A percentile compares a stretch with the other conserved stretches of the same genome.
These are phyloP conservation scores for Acacia confusa DNA, from an alignment of 306 rosid species.

Conservation along the genomic window DNA sequence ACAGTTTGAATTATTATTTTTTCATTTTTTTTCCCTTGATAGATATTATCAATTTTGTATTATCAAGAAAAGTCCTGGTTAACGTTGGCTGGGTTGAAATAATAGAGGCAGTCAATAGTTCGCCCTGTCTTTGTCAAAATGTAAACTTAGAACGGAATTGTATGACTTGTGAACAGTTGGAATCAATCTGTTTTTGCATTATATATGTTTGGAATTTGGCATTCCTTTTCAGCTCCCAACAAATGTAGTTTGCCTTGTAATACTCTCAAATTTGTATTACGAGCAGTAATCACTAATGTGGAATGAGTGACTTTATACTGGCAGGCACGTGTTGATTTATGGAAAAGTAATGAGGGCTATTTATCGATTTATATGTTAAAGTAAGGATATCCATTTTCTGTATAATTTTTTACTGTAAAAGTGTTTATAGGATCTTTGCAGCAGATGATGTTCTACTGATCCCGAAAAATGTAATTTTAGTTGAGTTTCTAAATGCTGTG, in stretches of 20 bases:
- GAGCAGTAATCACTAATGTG: neutral
- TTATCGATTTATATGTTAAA: neutral
- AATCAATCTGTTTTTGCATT: slow-evolving; percentile 2
- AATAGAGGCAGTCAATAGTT: slow-evolving; percentile 43
- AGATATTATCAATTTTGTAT: slow-evolving; percentile 47
- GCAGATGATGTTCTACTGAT: neutral
- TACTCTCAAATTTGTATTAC: neutral
- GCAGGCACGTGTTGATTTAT: neutral
- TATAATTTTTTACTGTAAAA: neutral
- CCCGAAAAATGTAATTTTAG: neutral
- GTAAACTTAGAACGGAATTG: slow-evolving; percentile 21
- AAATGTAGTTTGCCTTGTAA: neutral
- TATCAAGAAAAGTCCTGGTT: slow-evolving; percentile 49
- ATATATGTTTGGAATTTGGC: slow-evolving; percentile 10
- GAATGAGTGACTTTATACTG: no score
- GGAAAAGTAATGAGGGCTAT: neutral
- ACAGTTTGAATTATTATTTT: slow-evolving; percentile 39
- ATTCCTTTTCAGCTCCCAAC: neutral
- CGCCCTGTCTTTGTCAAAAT: slow-evolving; percentile 4
- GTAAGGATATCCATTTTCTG: neutral
- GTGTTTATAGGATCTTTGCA: neutral
- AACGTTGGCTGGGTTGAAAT: slow-evolving; percentile 43
- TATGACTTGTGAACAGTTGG: neutral
- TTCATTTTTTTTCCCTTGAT: slow-evolving; percentile 21
- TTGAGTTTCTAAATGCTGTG: neutral